phyloP scores from a whole-genome alignment of 1,284 basidiomycete species.

The Exobasidium rhododendri region DNA sequence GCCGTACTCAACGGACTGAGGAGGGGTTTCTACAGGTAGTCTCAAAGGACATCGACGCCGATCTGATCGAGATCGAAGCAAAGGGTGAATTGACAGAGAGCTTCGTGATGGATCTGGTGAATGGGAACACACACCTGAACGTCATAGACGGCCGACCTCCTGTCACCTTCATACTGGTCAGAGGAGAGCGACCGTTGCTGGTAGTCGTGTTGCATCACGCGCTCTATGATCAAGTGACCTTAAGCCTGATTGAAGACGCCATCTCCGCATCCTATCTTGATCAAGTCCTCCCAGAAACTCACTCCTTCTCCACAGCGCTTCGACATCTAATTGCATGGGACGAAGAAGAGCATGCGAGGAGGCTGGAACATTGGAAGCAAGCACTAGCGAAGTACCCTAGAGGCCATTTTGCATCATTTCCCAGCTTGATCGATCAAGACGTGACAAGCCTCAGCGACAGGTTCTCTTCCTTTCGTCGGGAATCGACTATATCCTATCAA shows the following conservation, averaged over 20 bases:
- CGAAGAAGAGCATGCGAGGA: slow-evolving; percentile 16
- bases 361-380: not conserved
- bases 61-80: not conserved
- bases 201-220: slow-evolving; percentile 40
- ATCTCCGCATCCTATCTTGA: slow-evolving; percentile 24
- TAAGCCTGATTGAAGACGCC: slow-evolving; percentile 31
- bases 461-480: not conserved
- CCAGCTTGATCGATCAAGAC: not conserved
- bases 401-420: not conserved
- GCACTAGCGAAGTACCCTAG: not conserved
- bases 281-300: not conserved
- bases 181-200: slow-evolving; percentile 13
- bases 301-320: slow-evolving; percentile 29
- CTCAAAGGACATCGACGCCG: not conserved
- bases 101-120: not conserved
- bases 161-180: slow-evolving; percentile 24
- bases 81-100: not conserved
- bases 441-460: not conserved
- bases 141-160: slow-evolving; percentile 14
- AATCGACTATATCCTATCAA: not conserved
- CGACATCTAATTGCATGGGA: slow-evolving; percentile 31
- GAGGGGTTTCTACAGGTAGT: not conserved
- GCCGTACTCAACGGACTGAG: not conserved
- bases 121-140: not conserved
- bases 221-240: slow-evolving; percentile 41